phyloP scores from a whole-genome alignment of 768 basidiomycete species.

The Arthromyces matolae region DNA sequence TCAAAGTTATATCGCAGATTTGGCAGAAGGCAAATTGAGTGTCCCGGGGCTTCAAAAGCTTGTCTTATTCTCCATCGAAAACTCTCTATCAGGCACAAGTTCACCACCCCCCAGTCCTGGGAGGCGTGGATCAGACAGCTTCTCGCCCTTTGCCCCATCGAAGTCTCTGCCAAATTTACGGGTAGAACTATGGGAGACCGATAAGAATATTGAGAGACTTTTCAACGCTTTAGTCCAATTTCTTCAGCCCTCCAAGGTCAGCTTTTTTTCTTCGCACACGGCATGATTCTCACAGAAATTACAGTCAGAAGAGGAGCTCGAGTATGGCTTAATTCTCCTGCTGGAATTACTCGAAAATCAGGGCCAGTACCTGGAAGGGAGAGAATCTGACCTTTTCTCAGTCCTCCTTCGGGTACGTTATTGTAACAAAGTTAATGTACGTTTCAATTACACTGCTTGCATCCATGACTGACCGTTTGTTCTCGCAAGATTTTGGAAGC shows the following conservation, averaged over 20 bases:
- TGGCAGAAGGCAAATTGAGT: constrained; percentile 52
- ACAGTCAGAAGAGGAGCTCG: constrained; percentile 62
- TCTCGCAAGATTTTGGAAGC: constrained; percentile 69
- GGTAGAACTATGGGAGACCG: constrained; percentile 68
- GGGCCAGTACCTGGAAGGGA: constrained; percentile 67
- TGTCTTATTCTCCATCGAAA: constrained; percentile 57
- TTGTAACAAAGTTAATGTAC: constrained; percentile 65
- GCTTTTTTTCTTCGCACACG: constrained; percentile 14
- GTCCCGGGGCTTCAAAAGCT: constrained; percentile 60
- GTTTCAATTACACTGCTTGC: too few species aligned
- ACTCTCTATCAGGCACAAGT: constrained; percentile 48
- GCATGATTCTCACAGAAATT: not conserved
- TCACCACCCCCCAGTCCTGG: constrained; percentile 58
- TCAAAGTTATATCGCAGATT: constrained; percentile 45
- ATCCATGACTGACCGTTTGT: too few species aligned
- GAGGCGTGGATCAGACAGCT: constrained; percentile 47
- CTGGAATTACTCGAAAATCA: constrained; percentile 86
- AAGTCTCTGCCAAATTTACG: constrained; percentile 41
- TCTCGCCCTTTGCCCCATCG: constrained; percentile 50
- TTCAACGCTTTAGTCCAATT: constrained; percentile 63
- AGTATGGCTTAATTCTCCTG: constrained; percentile 75
- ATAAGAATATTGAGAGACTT: constrained; percentile 65
- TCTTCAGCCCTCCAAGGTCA: constrained; percentile 61
- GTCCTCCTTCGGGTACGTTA: constrained; percentile 70
- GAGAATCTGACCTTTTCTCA: constrained; percentile 73